These are phyloP conservation scores for Botrytis medusae DNA, from an alignment of 2,329 filamentous ascomycete species.

Conservation along the genomic window DNA sequence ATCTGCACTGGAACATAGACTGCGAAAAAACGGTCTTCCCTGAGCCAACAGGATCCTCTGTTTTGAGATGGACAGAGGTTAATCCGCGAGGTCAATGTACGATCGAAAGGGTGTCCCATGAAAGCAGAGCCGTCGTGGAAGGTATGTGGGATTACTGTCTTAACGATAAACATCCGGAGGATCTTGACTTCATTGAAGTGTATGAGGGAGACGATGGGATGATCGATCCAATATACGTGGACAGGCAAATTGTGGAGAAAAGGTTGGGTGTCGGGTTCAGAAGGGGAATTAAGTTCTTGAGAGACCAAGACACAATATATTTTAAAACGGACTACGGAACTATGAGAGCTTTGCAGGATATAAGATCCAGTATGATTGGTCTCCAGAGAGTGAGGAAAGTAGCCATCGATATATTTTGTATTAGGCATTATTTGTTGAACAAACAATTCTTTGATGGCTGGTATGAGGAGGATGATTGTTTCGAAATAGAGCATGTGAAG, in stretches of 20 bases:
- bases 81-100: neutral
- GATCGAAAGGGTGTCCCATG: neutral
- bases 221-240: neutral
- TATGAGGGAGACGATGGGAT: neutral
- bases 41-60: constrained; percentile 11
- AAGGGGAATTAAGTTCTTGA: constrained; percentile 13
- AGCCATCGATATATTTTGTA: neutral
- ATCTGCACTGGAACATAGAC: constrained; percentile 4
- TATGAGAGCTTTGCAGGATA: neutral
- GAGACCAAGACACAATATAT: constrained; percentile 10
- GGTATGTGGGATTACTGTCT: constrained; percentile 11
- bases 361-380: neutral
- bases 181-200: constrained; percentile 2
- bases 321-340: neutral
- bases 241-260: neutral
- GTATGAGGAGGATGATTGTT: neutral
- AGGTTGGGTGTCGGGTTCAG: neutral
- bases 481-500: neutral
- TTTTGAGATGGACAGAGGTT: neutral
- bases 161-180: neutral
- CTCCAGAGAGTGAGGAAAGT: neutral
- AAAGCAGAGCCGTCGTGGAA: neutral
- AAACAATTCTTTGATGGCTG: constrained; percentile 17
- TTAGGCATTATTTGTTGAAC: constrained; percentile 6
- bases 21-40: constrained; percentile 10